Evolutionary conservation across 2,329 filamentous ascomycete genomes (phyloP), one percentile per base, ranked within the genome.

Genomic region (Fusarium humuli): DNA sequence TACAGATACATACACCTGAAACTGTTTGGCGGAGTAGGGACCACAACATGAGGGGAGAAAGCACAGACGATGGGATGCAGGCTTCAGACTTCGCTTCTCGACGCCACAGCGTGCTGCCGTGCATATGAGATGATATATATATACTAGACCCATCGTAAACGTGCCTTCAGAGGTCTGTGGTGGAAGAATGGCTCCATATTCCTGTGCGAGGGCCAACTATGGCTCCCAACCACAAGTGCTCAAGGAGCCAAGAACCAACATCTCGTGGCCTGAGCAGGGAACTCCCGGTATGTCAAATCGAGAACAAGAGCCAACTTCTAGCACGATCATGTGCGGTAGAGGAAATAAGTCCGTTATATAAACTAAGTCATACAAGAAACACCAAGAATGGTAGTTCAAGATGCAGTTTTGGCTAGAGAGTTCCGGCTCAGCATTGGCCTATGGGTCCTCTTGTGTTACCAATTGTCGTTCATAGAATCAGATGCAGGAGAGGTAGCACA

Each of bases 1-100:
- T 65, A 58, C 53, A 22, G 41, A 32, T 60, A 46, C 48, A 48
- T 67, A 48, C 29, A 70, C 68, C 68, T 70, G 68, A 70, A 70
- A 70, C 68, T 61, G 59, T 64, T 68, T 70, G 44, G 55, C 57
- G 47, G 50, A 45, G 58, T 71, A 64, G 68, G 68, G 68, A 57
- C 52, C 67, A 60, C 58, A 23, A 22, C 49, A 48, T 56, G 57
- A 59, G 58, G 45, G 49, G 49, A 53, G 49, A 42, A 64, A 64
- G 70, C 68, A 73, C 71, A 67, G 71, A 72, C 71, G 25, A 56
- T 56, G 48, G 18, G n/a, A 52, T 44, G 22, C 23, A 49, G 45
- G 60, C 65, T 66, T 61, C 68, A 70, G 59, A 49, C 61, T 69
- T 67, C 34, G 60, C 62, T 71, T 63, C 57, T 57, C 60, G 47